These are phyloP conservation scores for Penicillium crystallinum DNA, from an alignment of 495 filamentous ascomycete species.

Conservation along the genomic window DNA sequence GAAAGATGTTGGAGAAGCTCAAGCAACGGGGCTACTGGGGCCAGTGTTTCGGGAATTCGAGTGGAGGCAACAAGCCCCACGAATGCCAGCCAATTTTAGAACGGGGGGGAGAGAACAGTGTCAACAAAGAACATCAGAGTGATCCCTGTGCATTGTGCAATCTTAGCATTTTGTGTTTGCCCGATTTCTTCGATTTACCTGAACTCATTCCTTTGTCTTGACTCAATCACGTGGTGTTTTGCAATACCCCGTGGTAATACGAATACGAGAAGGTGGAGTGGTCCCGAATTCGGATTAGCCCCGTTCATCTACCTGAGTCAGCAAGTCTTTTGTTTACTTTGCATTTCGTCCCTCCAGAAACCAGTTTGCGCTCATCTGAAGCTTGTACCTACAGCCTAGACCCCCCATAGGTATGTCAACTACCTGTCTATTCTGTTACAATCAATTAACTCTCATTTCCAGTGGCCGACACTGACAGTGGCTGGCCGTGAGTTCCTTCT, in stretches of 20 bases:
- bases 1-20: conserved; percentile 16
- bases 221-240: conserved; percentile 14
- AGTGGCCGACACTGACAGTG: conserved; percentile 14
- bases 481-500: conserved; percentile 23
- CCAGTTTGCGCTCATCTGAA: conserved; percentile 15
- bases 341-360: conserved; percentile 37
- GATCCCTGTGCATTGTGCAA: not conserved
- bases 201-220: not conserved
- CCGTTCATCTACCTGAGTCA: conserved; percentile 22
- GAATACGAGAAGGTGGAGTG: conserved; percentile 5
- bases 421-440: not conserved
- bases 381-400: not conserved
- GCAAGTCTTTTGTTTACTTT: conserved; percentile 34
- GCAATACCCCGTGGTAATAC: conserved; percentile 1
- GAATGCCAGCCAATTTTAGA: not conserved
- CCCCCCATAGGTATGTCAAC: conserved; percentile 8
- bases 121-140: not conserved
- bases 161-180: not conserved
- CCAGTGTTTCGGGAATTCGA: conserved; percentile 24
- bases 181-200: not conserved
- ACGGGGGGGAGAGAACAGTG: not conserved
- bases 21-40: conserved; percentile 28
- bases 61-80: conserved; percentile 19
- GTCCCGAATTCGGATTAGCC: conserved; percentile 12
- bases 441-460: not conserved